A percentile compares a stretch with the other conserved stretches of the same genome.
These are phyloP conservation scores for Psilocybe mexicana DNA, from an alignment of 1,284 basidiomycete species.

Conservation along the genomic window DNA sequence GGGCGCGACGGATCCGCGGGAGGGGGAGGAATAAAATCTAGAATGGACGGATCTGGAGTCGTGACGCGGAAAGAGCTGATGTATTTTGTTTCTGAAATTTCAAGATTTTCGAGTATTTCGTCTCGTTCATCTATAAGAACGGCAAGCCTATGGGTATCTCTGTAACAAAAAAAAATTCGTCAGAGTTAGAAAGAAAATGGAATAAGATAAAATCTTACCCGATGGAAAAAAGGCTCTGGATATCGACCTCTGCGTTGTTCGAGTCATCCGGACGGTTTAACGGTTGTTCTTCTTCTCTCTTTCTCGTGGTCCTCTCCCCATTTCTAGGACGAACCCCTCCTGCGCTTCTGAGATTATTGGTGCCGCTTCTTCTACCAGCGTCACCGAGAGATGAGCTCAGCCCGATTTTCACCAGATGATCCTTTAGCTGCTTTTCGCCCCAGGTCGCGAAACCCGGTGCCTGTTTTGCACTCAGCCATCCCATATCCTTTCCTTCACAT, in stretches of 20 bases:
- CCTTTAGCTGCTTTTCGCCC: conserved; percentile 73
- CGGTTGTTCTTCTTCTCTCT: conserved; percentile 39
- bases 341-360: conserved; percentile 7
- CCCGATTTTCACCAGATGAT: conserved; percentile 63
- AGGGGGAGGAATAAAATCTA: conserved; percentile 45
- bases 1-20: conserved; percentile 42
- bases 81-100: conserved; percentile 77
- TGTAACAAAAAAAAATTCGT: conserved; percentile 29
- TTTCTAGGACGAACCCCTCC: conserved; percentile 29
- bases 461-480: conserved; percentile 62
- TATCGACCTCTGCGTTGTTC: conserved; percentile 54
- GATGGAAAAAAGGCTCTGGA: conserved; percentile 73
- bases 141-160: conserved; percentile 67
- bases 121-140: conserved; percentile 72
- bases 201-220: conserved; percentile 44
- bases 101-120: conserved; percentile 71
- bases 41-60: conserved; percentile 68
- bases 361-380: conserved; percentile 27
- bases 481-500: conserved; percentile 72
- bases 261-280: conserved; percentile 45
- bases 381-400: conserved; percentile 57
- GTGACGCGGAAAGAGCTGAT: conserved; percentile 73
- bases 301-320: conserved; percentile 28
- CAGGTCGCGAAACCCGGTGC: conserved; percentile 67
- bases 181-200: not conserved